Evolutionary conservation across 345 rosid genomes (phyloP).

Genomic region (Gossypium rotundifolium): DNA sequence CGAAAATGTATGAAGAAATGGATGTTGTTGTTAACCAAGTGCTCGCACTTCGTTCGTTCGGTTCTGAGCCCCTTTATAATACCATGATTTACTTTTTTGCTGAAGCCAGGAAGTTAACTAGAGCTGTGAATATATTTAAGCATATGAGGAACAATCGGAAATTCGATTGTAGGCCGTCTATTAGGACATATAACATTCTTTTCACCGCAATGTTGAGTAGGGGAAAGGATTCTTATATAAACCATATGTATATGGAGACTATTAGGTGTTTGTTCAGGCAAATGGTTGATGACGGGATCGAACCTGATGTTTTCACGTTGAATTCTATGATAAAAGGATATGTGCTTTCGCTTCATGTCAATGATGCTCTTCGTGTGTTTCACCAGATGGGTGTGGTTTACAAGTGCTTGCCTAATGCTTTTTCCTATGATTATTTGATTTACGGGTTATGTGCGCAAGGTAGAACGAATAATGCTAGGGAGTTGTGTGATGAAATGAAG

Average conservation of each 20-base stretch:
- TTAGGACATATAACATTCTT: conserved; percentile 68
- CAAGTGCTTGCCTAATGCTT: conserved; percentile 61
- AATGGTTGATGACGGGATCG: conserved; percentile 73
- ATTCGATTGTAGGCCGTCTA: conserved; percentile 62
- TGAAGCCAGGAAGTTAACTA: conserved; percentile 69
- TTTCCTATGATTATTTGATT: conserved; percentile 72
- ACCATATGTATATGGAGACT: conserved; percentile 75
- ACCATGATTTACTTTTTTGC: conserved; percentile 64
- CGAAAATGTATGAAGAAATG: conserved; percentile 82
- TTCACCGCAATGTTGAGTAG: conserved; percentile 70
- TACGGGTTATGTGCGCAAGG: conserved; percentile 86
- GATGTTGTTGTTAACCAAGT: conserved; percentile 76
- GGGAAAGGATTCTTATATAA: conserved; percentile 68
- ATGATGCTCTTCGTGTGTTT: conserved; percentile 86
- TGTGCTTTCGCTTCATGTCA: conserved; percentile 80
- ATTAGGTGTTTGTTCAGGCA: conserved; percentile 71
- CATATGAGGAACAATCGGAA: conserved; percentile 56
- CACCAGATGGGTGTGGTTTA: conserved; percentile 84
- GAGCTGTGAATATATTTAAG: conserved; percentile 81
- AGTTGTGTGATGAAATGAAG: conserved; percentile 69
- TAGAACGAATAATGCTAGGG: conserved; percentile 69
- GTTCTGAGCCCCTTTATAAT: conserved; percentile 71
- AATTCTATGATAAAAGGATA: conserved; percentile 80
- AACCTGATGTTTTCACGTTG: conserved; percentile 63
- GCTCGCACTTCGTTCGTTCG: conserved; percentile 51